Evolutionary conservation across 768 basidiomycete genomes (phyloP).

Genomic region (Gloeophyllum trabeum): DNA sequence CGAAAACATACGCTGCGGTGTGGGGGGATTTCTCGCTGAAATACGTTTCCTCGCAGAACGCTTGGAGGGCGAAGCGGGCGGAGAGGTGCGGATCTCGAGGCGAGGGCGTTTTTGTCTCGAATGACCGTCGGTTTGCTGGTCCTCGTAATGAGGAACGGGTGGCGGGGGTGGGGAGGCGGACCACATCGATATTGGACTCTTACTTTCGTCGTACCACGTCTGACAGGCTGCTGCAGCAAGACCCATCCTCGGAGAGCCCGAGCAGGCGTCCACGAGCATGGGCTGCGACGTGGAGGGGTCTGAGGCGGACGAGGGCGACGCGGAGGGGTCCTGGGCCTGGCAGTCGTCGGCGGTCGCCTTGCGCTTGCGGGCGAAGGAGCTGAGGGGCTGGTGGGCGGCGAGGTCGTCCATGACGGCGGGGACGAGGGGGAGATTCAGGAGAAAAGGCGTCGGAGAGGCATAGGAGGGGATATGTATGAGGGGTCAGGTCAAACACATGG

Average conservation of each 20-base stretch:
- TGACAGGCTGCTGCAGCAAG: background rate
- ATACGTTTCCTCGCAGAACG: background rate
- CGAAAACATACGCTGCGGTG: background rate
- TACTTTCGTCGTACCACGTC: background rate
- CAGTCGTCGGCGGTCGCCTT: slow-evolving; percentile 46
- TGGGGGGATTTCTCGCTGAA: background rate
- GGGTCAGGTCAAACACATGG: slow-evolving; percentile 22
- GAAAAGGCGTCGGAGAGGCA: slow-evolving; percentile 12
- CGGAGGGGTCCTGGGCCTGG: slow-evolving; percentile 9
- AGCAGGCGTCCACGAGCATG: background rate
- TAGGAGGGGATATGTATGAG: slow-evolving; percentile 22
- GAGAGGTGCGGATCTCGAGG: slow-evolving; percentile 14
- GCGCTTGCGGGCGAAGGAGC: slow-evolving; percentile 48
- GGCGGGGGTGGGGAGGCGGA: background rate
- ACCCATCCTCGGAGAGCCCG: background rate
- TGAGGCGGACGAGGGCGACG: slow-evolving; percentile 19
- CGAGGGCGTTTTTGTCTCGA: slow-evolving; percentile 16
- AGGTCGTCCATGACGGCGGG: slow-evolving; percentile 46
- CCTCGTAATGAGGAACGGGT: background rate
- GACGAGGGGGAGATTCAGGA: slow-evolving; percentile 19
- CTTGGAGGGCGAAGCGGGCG: slow-evolving; percentile 3
- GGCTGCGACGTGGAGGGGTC: slow-evolving; percentile 5
- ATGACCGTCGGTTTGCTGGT: slow-evolving; percentile 13
- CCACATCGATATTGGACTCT: background rate
- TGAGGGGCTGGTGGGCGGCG: slow-evolving; percentile 23